Percentiles rank a stretch among this genome's conserved stretches.
Evolutionary conservation across 768 basidiomycete genomes (phyloP).

Genomic region (Epithele typhae): DNA sequence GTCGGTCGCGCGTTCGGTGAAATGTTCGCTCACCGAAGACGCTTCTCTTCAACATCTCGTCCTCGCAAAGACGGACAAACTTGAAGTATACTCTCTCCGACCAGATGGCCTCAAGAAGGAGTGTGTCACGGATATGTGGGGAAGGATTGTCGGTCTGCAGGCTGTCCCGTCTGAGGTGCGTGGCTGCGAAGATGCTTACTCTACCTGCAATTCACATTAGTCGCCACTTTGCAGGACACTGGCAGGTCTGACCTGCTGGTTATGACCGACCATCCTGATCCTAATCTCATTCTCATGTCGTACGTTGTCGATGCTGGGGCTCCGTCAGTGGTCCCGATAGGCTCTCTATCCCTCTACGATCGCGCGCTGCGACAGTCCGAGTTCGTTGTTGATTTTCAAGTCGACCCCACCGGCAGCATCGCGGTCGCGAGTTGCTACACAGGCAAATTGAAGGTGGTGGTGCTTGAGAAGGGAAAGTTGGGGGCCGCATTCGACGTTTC

Average conservation of each 20-base stretch:
- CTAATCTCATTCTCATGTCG: conserved; percentile 61
- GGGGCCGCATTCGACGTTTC: conserved; percentile 57
- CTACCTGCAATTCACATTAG: no score
- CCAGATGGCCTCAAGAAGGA: conserved; percentile 57
- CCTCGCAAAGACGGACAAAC: conserved; percentile 57
- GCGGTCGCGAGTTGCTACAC: conserved; percentile 64
- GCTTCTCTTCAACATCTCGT: conserved; percentile 56
- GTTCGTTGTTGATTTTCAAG: conserved; percentile 63
- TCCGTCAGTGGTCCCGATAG: conserved; percentile 34
- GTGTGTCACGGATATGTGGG: conserved; percentile 64
- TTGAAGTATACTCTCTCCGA: conserved; percentile 66
- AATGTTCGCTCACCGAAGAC: conserved; percentile 55
- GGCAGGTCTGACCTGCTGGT: conserved; percentile 50
- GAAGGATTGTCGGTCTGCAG: conserved; percentile 54
- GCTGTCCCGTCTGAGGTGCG: conserved; percentile 52
- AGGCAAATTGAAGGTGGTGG: conserved; percentile 65
- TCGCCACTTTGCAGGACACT: neutral
- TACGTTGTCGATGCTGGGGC: conserved; percentile 37
- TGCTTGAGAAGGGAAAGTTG: conserved; percentile 50
- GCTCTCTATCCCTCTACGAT: conserved; percentile 52
- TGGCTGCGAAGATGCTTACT: conserved; percentile 5
- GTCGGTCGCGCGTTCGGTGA: conserved; percentile 64
- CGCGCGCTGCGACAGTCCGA: conserved; percentile 58
- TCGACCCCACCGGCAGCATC: conserved; percentile 58
- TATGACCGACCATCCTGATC: conserved; percentile 73